Percentiles rank a stretch among this genome's conserved stretches.
Evolutionary conservation across 768 basidiomycete genomes (phyloP).

Genomic region (Leccinum ochraceum): DNA sequence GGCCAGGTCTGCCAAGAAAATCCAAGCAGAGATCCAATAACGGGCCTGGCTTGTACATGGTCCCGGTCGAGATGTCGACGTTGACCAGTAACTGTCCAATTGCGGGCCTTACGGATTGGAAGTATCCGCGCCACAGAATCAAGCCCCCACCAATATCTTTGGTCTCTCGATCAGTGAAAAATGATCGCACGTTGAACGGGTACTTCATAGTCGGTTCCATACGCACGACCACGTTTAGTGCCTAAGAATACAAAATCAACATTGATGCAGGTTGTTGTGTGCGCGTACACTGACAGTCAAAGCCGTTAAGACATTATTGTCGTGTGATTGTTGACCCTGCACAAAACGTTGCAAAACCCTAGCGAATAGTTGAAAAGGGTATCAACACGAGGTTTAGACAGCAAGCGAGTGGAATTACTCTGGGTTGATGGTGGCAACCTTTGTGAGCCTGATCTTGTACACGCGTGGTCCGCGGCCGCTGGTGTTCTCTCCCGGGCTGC

Average conservation of each 20-base stretch:
- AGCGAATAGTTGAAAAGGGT: conserved; percentile 1
- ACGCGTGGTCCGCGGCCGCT: conserved; percentile 52
- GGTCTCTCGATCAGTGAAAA: conserved; percentile 62
- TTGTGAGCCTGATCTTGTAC: conserved; percentile 63
- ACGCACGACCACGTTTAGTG: conserved; percentile 72
- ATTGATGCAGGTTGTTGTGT: neutral
- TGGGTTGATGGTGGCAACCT: conserved; percentile 61
- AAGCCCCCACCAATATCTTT: conserved; percentile 61
- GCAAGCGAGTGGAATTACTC: conserved; percentile 36
- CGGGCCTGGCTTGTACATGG: conserved; percentile 69
- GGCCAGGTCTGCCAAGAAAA: conserved; percentile 41
- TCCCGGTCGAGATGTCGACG: conserved; percentile 74
- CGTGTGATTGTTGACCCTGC: conserved; percentile 61
- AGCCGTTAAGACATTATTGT: conserved; percentile 67
- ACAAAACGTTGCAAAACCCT: conserved; percentile 70
- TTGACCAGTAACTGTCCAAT: conserved; percentile 67
- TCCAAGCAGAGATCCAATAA: conserved; percentile 61
- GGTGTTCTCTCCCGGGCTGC: conserved; percentile 35
- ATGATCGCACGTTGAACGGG: conserved; percentile 74
- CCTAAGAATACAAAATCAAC: conserved; percentile 39
- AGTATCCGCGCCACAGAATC: conserved; percentile 76
- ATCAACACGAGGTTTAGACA: conserved; percentile 25
- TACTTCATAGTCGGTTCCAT: conserved; percentile 70
- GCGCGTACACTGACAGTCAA: conserved; percentile 49
- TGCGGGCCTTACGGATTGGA: conserved; percentile 74